A percentile compares a stretch with the other conserved stretches of the same genome.
Conservation (phyloP, 2,329 filamentous ascomycete genomes). For the Periconia digitata region DNA sequence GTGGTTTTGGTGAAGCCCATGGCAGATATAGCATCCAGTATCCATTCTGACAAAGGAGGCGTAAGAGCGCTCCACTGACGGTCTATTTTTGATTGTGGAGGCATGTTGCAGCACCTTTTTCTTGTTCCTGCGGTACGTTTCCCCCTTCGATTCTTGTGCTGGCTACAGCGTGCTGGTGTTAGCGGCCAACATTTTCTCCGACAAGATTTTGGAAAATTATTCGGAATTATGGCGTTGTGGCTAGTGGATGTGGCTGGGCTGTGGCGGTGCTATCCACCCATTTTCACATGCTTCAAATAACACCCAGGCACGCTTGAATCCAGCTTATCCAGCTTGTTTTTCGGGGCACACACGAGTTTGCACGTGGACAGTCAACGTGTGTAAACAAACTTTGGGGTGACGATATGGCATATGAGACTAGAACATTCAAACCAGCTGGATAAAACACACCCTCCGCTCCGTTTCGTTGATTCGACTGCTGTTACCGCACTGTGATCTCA, state of each 20-base stretch:
- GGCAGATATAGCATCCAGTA: conserved; percentile 76
- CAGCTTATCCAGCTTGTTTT: too few relatives aligned
- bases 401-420: too few relatives aligned
- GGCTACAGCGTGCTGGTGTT: conserved; percentile 1
- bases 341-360: too few relatives aligned
- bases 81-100: conserved; percentile 33
- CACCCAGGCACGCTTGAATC: not conserved
- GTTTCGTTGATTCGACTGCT: not conserved
- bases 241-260: conserved; percentile 4
- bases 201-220: not conserved
- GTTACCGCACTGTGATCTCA: conserved; percentile 20
- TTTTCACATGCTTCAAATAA: conserved; percentile 6
- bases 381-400: too few relatives aligned
- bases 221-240: conserved; percentile 9
- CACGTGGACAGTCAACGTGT: conserved; percentile 2
- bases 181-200: conserved; percentile 7
- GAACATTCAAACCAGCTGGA: not conserved
- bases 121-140: not conserved
- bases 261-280: too few relatives aligned
- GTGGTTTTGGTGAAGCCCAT: conserved; percentile 90
- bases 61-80: conserved; percentile 70
- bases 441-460: not conserved
- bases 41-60: conserved; percentile 76
- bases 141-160: not conserved
- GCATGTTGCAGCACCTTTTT: conserved; percentile 23